Percentiles rank a stretch among this genome's conserved stretches.
These are phyloP conservation scores for Hirschioporus abietinus DNA, from an alignment of 768 basidiomycete genomes.

Conservation along the genomic window DNA sequence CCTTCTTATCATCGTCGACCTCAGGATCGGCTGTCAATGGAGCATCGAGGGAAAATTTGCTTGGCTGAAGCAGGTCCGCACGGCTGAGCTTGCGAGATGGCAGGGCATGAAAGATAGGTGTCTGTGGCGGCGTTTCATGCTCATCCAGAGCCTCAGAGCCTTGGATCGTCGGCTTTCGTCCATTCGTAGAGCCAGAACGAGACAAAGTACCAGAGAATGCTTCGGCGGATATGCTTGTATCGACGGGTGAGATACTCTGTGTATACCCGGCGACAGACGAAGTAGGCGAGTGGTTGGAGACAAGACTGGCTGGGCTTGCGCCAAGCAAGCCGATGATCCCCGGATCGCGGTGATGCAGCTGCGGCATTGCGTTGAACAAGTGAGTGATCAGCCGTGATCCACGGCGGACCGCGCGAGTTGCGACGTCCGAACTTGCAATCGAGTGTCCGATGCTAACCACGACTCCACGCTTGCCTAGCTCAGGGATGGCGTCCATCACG, in stretches of 20 bases:
- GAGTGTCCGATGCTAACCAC: conserved; percentile 89
- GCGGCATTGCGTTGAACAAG: conserved; percentile 92
- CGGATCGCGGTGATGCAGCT: conserved; percentile 84
- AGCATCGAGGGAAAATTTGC: conserved; percentile 31
- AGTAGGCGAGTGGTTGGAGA: conserved; percentile 19
- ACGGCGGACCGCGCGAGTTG: conserved; percentile 60
- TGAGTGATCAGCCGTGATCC: conserved; percentile 89
- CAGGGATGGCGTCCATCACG: conserved; percentile 63
- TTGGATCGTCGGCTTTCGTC: conserved; percentile 16
- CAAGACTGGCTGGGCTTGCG: conserved; percentile 39
- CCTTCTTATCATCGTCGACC: background rate
- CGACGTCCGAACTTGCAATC: conserved; percentile 67
- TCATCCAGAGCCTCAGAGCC: conserved; percentile 62
- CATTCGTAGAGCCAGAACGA: conserved; percentile 12
- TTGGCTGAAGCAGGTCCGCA: conserved; percentile 25
- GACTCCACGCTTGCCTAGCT: conserved; percentile 59
- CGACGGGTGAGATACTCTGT: conserved; percentile 11
- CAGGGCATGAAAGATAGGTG: conserved; percentile 29
- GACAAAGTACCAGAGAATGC: conserved; percentile 13
- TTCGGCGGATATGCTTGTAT: conserved; percentile 14
- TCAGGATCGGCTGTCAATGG: conserved; percentile 39
- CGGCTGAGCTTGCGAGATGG: conserved; percentile 23
- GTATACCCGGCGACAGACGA: conserved; percentile 13
- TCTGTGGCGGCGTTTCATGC: conserved; percentile 49
- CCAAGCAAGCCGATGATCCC: conserved; percentile 87